phyloP scores from a whole-genome alignment of 1,284 basidiomycete genomes.

The Golubevia sp. region DNA sequence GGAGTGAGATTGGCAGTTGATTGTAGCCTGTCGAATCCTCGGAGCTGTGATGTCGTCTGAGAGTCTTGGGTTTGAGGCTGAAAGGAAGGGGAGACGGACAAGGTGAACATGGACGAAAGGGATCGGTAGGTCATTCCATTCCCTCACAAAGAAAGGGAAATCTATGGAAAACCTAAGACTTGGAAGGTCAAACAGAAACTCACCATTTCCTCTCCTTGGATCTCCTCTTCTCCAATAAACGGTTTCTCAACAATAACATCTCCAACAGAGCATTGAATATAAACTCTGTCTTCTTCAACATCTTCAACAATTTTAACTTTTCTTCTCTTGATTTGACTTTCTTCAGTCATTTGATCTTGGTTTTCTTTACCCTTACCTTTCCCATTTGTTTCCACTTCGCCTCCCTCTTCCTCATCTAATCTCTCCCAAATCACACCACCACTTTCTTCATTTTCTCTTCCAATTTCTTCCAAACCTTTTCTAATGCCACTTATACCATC shows the following conservation, averaged over 20 bases:
- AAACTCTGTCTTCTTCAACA: slow-evolving; percentile 7
- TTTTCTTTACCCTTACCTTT: slow-evolving; percentile 14
- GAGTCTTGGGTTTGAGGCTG: no score
- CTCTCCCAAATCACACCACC: no score
- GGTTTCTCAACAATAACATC: slow-evolving; percentile 1
- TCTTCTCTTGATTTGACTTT: no score
- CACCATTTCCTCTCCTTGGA: neutral
- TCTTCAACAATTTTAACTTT: neutral
- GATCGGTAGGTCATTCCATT: slow-evolving; percentile 2
- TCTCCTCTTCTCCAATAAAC: neutral
- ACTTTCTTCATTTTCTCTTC: neutral
- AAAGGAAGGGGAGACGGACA: no score
- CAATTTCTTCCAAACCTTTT: neutral
- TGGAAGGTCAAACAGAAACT: no score
- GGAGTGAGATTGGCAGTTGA: slow-evolving; percentile 14
- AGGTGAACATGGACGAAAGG: no score
- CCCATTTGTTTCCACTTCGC: neutral
- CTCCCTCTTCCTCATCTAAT: neutral
- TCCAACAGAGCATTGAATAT: slow-evolving; percentile 31
- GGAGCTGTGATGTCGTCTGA: no score
- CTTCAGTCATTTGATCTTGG: slow-evolving; percentile 10
- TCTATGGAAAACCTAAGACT: no score
- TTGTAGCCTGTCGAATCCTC: slow-evolving; percentile 26
- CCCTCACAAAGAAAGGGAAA: no score
- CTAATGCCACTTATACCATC: neutral